A percentile compares a stretch with the other conserved stretches of the same genome.
phyloP scores from a whole-genome alignment of 1,284 basidiomycete species.

The Rhodofomes roseus region DNA sequence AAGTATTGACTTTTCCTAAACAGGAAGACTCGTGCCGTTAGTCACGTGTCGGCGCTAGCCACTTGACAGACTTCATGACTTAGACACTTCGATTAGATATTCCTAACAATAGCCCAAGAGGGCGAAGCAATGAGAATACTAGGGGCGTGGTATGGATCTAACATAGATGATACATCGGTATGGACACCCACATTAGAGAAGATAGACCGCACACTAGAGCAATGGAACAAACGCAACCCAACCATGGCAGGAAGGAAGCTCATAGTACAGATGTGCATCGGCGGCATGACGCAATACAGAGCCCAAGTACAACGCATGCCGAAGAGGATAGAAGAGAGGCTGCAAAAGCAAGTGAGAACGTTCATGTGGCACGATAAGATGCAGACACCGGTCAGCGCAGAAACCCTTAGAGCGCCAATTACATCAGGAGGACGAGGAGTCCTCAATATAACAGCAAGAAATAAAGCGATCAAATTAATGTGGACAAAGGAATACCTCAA shows the following conservation, averaged over 20 bases:
- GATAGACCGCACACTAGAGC: constrained; percentile 1
- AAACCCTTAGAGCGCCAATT: no score
- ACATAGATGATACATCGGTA: neutral
- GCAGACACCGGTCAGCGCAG: neutral
- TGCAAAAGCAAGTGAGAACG: neutral
- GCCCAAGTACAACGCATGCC: constrained; percentile 26
- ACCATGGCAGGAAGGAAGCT: constrained; percentile 16
- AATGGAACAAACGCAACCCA: constrained; percentile 16
- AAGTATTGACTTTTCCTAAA: no score
- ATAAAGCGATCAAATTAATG: neutral
- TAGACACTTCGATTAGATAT: no score
- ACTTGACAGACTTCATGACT: no score
- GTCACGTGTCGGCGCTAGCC: no score
- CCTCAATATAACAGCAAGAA: neutral
- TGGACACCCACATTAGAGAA: neutral
- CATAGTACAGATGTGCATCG: constrained; percentile 19
- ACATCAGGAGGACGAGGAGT: neutral
- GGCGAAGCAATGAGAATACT: neutral
- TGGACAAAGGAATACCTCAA: neutral
- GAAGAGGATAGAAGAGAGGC: neutral
- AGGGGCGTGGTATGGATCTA: neutral
- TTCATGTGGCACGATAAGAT: neutral
- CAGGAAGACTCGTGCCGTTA: no score
- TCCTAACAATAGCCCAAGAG: no score
- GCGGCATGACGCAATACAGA: constrained; percentile 24